These are phyloP conservation scores for Hanseniaspora jakobsenii DNA, from an alignment of 805 yeast species.

Conservation along the genomic window DNA sequence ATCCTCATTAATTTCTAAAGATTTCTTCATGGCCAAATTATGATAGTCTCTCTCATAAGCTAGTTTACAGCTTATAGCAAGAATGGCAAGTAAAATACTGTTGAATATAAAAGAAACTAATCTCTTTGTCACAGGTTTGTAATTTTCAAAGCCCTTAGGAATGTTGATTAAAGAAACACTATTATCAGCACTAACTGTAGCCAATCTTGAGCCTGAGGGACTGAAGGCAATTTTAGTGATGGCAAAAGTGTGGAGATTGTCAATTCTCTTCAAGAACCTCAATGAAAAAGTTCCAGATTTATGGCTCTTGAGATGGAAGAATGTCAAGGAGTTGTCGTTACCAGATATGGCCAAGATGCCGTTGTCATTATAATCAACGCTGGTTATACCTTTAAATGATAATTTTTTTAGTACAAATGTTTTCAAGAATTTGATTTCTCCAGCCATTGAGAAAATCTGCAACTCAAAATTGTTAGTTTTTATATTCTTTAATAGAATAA, in stretches of 20 bases:
- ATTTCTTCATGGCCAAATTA: conserved; percentile 14
- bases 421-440: conserved; percentile 27
- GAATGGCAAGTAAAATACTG: conserved; percentile 20
- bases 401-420: conserved; percentile 32
- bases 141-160: conserved; percentile 38
- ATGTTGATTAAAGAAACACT: conserved; percentile 51
- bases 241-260: conserved; percentile 63
- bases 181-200: conserved; percentile 67
- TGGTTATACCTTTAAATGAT: conserved; percentile 43
- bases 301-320: conserved; percentile 37
- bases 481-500: conserved; percentile 22
- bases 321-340: conserved; percentile 50
- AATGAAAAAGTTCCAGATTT: conserved; percentile 24
- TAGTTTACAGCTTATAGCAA: conserved; percentile 22
- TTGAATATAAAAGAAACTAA: conserved; percentile 22
- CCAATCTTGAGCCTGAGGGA: conserved; percentile 53
- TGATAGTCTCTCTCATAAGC: conserved; percentile 23
- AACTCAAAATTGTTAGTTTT: conserved; percentile 19
- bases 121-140: conserved; percentile 23
- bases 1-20: conserved; percentile 1
- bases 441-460: conserved; percentile 11
- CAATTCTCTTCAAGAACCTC: conserved; percentile 37
- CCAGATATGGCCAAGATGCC: conserved; percentile 34
- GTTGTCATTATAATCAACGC: conserved; percentile 37
- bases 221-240: conserved; percentile 63